Percentiles rank a stretch among this genome's conserved stretches.
These are phyloP conservation scores for Cladosporium sp. DNA, from an alignment of 2,329 filamentous ascomycete genomes.

Conservation along the genomic window DNA sequence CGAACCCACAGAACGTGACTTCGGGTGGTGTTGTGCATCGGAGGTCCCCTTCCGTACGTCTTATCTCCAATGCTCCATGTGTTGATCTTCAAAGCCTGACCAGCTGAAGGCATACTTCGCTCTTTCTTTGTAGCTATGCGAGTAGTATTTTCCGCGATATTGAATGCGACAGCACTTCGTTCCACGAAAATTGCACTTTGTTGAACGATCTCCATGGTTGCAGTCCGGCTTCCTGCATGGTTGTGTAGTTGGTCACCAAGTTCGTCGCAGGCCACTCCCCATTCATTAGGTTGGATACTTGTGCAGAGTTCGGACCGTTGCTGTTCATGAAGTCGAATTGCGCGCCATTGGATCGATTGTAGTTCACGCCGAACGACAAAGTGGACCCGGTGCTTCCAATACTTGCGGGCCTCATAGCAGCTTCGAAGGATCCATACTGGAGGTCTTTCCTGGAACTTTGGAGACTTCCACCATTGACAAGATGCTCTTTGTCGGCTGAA, in stretches of 20 bases:
- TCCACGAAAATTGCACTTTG: slow-evolving; percentile 45
- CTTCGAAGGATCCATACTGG: slow-evolving; percentile 43
- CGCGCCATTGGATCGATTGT: slow-evolving; percentile 39
- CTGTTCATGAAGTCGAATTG: slow-evolving; percentile 43
- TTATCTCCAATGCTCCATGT: slow-evolving; percentile 45
- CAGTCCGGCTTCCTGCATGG: slow-evolving; percentile 22
- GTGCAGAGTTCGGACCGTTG: slow-evolving; percentile 34
- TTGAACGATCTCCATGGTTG: slow-evolving; percentile 39
- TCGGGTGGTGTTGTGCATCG: slow-evolving; percentile 28
- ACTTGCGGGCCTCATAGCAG: slow-evolving; percentile 30
- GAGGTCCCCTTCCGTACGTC: slow-evolving; percentile 43
- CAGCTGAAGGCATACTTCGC: slow-evolving; percentile 35
- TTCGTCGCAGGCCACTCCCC: slow-evolving; percentile 37
- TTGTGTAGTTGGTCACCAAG: slow-evolving; percentile 36
- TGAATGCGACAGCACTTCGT: slow-evolving; percentile 38
- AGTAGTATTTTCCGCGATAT: slow-evolving; percentile 35
- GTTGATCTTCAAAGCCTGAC: slow-evolving; percentile 38
- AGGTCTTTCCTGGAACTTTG: slow-evolving; percentile 40
- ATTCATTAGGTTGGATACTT: slow-evolving; percentile 37
- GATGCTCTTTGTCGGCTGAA: slow-evolving; percentile 25
- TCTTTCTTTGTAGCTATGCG: slow-evolving; percentile 29
- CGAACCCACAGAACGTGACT: slow-evolving; percentile 42
- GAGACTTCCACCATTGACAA: slow-evolving; percentile 39
- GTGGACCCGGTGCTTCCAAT: slow-evolving; percentile 32
- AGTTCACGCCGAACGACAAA: slow-evolving; percentile 40